Evolutionary conservation across 352 stramenopile species (phyloP).

Genomic region (Pythium volutum): DNA sequence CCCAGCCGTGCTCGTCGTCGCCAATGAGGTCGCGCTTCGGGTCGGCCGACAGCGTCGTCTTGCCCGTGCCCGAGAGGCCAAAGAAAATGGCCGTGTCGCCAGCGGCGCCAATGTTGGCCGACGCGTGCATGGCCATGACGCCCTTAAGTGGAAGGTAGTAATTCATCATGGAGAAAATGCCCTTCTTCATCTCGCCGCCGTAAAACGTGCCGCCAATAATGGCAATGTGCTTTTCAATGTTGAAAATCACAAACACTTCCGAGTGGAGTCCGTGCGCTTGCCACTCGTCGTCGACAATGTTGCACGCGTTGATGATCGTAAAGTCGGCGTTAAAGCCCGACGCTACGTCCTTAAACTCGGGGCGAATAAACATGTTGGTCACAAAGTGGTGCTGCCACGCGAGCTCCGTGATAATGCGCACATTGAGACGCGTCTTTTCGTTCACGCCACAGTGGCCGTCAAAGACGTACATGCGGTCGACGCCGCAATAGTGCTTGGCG

Average conservation of each 20-base stretch:
- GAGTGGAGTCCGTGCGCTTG: slow-evolving; percentile 47
- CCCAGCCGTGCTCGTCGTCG: slow-evolving; percentile 84
- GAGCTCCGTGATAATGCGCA: slow-evolving; percentile 56
- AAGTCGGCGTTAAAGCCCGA: slow-evolving; percentile 48
- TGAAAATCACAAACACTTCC: slow-evolving; percentile 66
- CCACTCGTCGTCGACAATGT: slow-evolving; percentile 57
- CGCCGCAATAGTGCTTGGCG: slow-evolving; percentile 44
- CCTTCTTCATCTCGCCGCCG: slow-evolving; percentile 72
- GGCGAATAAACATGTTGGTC: slow-evolving; percentile 73
- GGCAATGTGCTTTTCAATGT: slow-evolving; percentile 61
- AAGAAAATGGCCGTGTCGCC: slow-evolving; percentile 58
- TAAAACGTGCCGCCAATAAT: slow-evolving; percentile 67
- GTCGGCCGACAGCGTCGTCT: slow-evolving; percentile 88
- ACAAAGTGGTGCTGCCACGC: slow-evolving; percentile 68
- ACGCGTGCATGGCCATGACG: slow-evolving; percentile 64
- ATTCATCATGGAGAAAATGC: slow-evolving; percentile 74
- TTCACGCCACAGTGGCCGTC: slow-evolving; percentile 62
- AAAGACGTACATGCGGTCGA: slow-evolving; percentile 63
- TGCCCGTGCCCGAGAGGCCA: slow-evolving; percentile 85
- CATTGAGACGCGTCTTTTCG: slow-evolving; percentile 53
- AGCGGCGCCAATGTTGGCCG: slow-evolving; percentile 48
- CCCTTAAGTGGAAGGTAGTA: slow-evolving; percentile 57
- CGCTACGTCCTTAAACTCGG: slow-evolving; percentile 50
- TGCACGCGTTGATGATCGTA: slow-evolving; percentile 69
- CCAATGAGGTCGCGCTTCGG: slow-evolving; percentile 91